phyloP scores from a whole-genome alignment of 1,139 yeast genomes.

The Yamadazyma songkhlaensis region DNA sequence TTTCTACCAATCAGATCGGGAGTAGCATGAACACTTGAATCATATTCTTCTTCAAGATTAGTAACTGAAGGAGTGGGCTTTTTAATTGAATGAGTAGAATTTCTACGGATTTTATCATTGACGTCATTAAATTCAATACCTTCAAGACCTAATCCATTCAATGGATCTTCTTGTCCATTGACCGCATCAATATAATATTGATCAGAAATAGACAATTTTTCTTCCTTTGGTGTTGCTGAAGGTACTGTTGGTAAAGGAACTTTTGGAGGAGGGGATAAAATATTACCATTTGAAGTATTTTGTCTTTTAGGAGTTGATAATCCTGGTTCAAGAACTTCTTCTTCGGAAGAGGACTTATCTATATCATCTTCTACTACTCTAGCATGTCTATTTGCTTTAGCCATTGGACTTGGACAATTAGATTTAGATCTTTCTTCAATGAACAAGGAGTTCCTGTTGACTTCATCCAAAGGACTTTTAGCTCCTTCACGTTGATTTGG shows the following conservation, averaged over 20 bases:
- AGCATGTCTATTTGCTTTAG: slow-evolving; percentile 46
- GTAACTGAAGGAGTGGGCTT: slow-evolving; percentile 36
- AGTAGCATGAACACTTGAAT: slow-evolving; percentile 2
- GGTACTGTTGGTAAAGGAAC: slow-evolving; percentile 26
- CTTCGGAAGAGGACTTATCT: slow-evolving; percentile 5
- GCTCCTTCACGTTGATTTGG: slow-evolving; percentile 29
- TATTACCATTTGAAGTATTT: slow-evolving; percentile 6
- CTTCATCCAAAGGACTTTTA: slow-evolving; percentile 9
- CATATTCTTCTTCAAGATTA: slow-evolving; percentile 28
- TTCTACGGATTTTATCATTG: slow-evolving; percentile 10
- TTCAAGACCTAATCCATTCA: slow-evolving; percentile 42
- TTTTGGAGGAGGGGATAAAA: slow-evolving; percentile 35
- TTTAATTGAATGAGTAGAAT: slow-evolving; percentile 8
- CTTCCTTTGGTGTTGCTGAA: slow-evolving; percentile 8
- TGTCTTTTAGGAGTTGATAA: slow-evolving; percentile 19
- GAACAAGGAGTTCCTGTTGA: slow-evolving; percentile 11
- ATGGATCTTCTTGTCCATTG: slow-evolving; percentile 18
- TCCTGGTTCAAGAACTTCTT: slow-evolving; percentile 9
- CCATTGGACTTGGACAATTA: slow-evolving; percentile 40
- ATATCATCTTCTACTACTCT: slow-evolving; percentile 40
- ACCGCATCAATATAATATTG: slow-evolving; percentile 14
- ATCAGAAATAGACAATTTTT: slow-evolving; percentile 12
- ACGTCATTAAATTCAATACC: slow-evolving; percentile 27
- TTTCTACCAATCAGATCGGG: slow-evolving; percentile 17
- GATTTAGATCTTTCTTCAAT: slow-evolving; percentile 21